These are phyloP conservation scores for Diaporthe citrichinensis DNA, from an alignment of 2,329 filamentous ascomycete species.

Conservation along the genomic window DNA sequence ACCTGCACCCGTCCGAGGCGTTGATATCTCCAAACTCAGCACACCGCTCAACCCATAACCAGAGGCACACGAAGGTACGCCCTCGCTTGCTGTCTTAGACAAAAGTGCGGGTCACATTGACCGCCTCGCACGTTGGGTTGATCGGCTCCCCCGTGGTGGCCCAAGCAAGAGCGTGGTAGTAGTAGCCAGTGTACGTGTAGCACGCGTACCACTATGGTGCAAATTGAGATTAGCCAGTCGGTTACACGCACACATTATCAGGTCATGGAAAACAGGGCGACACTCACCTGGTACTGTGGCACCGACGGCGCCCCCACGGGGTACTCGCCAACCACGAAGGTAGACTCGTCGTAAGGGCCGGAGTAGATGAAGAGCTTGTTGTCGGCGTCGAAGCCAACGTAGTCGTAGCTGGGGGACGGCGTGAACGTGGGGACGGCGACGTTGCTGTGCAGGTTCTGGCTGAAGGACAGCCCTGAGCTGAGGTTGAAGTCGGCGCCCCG, in stretches of 20 bases:
- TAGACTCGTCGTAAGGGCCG: slow-evolving; percentile 48
- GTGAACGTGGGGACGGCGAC: slow-evolving; percentile 50
- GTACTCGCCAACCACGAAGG: slow-evolving; percentile 44
- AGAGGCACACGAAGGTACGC: not conserved
- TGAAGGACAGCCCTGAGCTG: slow-evolving; percentile 45
- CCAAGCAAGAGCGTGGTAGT: slow-evolving; percentile 54
- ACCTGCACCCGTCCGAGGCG: not conserved
- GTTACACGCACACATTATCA: not conserved
- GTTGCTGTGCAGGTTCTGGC: slow-evolving; percentile 48
- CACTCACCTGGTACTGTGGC: slow-evolving; percentile 47
- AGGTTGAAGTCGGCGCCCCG: slow-evolving; percentile 41
- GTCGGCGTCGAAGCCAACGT: slow-evolving; percentile 50
- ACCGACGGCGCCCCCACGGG: slow-evolving; percentile 39
- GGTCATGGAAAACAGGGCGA: not conserved
- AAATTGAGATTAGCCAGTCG: not conserved
- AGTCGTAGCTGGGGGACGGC: slow-evolving; percentile 34
- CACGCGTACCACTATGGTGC: slow-evolving; percentile 50
- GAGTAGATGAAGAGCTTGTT: slow-evolving; percentile 48
- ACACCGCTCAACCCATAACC: not conserved
- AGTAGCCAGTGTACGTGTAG: slow-evolving; percentile 52
- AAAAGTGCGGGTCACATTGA: slow-evolving; percentile 47
- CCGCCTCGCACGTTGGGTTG: slow-evolving; percentile 54
- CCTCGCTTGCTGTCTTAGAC: slow-evolving; percentile 29
- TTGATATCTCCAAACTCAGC: not conserved
- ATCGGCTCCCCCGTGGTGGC: slow-evolving; percentile 47